These are phyloP conservation scores for Biscogniauxia mediterranea DNA, from an alignment of 2,329 filamentous ascomycete species.

Conservation along the genomic window DNA sequence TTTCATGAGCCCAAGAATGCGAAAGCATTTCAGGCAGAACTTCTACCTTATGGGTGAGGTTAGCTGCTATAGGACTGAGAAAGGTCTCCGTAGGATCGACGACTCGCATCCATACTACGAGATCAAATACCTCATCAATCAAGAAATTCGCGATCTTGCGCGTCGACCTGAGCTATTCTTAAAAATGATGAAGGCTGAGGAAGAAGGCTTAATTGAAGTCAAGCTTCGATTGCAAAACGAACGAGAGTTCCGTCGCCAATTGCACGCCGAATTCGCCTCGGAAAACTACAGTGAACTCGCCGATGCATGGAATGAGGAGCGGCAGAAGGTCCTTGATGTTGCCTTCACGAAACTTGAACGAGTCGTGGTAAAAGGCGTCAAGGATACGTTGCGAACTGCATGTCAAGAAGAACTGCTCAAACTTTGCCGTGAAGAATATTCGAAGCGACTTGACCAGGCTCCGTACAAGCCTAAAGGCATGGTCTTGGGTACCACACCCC, in stretches of 20 bases:
- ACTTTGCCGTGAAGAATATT: conserved; percentile 84
- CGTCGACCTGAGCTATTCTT: conserved; percentile 85
- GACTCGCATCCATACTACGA: conserved; percentile 96
- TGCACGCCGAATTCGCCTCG: conserved; percentile 83
- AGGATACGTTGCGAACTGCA: conserved; percentile 88
- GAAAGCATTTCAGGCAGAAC: conserved; percentile 77
- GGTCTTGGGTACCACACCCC: conserved; percentile 81
- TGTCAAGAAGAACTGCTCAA: conserved; percentile 93
- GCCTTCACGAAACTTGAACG: conserved; percentile 80
- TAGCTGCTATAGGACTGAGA: conserved; percentile 88
- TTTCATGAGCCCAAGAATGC: conserved; percentile 81
- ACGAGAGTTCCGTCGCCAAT: conserved; percentile 70
- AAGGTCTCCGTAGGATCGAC: conserved; percentile 88
- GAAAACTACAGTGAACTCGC: conserved; percentile 95
- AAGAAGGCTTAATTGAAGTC: conserved; percentile 88
- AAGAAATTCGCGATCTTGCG: conserved; percentile 78
- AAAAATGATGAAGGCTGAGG: conserved; percentile 96
- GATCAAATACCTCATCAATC: conserved; percentile 92
- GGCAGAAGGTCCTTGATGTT: conserved; percentile 78
- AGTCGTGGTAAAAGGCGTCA: conserved; percentile 86
- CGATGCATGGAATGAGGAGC: conserved; percentile 90
- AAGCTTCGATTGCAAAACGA: conserved; percentile 74
- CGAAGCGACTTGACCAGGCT: conserved; percentile 87
- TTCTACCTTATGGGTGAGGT: conserved; percentile 84
- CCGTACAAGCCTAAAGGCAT: conserved; percentile 95